Conservation (phyloP, 805 yeast genomes). For the Deakozyma indianensis region DNA sequence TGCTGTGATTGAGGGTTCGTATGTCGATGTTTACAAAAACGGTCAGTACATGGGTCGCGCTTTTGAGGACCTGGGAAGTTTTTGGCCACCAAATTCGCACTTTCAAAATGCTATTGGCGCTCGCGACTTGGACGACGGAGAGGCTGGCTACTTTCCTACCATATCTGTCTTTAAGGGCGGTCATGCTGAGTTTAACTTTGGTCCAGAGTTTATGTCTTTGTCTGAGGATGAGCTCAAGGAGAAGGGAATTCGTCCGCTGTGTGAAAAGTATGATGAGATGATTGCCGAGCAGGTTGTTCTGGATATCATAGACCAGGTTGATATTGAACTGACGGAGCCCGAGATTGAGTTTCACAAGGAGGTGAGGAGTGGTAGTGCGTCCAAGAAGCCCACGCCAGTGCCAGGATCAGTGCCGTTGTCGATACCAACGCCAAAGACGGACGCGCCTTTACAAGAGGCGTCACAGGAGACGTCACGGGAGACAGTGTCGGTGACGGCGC, state of each 20-base stretch:
- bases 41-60: conserved; percentile 56
- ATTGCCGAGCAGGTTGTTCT: conserved; percentile 70
- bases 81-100: conserved; percentile 63
- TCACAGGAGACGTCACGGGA: not conserved
- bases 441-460: not conserved
- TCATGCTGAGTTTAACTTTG: conserved; percentile 51
- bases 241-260: conserved; percentile 32
- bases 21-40: conserved; percentile 58
- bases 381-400: not conserved
- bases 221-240: conserved; percentile 17
- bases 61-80: conserved; percentile 55
- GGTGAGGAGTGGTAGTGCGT: not conserved
- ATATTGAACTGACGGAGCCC: conserved; percentile 22
- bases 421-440: not conserved
- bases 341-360: not conserved
- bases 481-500: too few species aligned
- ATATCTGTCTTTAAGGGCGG: conserved; percentile 75
- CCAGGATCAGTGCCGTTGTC: too few species aligned
- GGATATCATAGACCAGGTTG: conserved; percentile 79
- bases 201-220: conserved; percentile 41
- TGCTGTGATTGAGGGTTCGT: conserved; percentile 30
- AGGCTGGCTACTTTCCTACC: conserved; percentile 84
- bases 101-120: conserved; percentile 15
- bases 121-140: conserved; percentile 51
- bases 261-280: conserved; percentile 48